phyloP scores from a whole-genome alignment of 1,284 basidiomycete species.

The Earliella scabrosa region DNA sequence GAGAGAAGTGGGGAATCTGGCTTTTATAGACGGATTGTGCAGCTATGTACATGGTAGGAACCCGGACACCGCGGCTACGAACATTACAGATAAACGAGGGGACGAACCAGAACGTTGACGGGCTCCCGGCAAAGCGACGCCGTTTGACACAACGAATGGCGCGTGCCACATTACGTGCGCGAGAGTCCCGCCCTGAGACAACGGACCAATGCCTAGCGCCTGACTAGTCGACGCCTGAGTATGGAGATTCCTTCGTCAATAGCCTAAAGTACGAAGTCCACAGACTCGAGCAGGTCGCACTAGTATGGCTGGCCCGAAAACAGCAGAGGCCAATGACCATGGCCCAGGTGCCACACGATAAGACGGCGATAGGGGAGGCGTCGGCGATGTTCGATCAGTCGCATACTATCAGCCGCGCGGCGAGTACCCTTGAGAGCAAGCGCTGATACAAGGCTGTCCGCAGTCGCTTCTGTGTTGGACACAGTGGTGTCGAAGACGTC shows the following conservation, averaged over 20 bases:
- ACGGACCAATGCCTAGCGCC: background rate
- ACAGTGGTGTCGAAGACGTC: background rate
- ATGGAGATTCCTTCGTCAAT: background rate
- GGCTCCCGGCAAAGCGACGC: background rate
- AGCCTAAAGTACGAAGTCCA: background rate
- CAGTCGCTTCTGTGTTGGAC: background rate
- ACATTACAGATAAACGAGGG: background rate
- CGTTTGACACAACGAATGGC: conserved; percentile 4
- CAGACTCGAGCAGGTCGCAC: background rate
- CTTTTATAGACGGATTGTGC: conserved; percentile 22
- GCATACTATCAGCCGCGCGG: too few relatives aligned
- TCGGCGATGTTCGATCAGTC: background rate
- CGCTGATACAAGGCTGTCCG: too few relatives aligned
- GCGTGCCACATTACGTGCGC: conserved; percentile 6
- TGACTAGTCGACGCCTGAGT: background rate
- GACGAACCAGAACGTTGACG: background rate
- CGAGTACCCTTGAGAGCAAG: too few relatives aligned
- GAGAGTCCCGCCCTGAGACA: conserved; percentile 1
- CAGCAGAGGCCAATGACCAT: too few relatives aligned
- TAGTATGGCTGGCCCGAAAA: background rate
- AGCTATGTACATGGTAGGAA: conserved; percentile 26
- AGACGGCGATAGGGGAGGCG: background rate
- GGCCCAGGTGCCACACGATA: background rate
- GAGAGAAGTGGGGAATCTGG: background rate
- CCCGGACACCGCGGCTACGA: conserved; percentile 21